Conservation (phyloP, 768 basidiomycete genomes). For the Botryobasidium botryosum region DNA sequence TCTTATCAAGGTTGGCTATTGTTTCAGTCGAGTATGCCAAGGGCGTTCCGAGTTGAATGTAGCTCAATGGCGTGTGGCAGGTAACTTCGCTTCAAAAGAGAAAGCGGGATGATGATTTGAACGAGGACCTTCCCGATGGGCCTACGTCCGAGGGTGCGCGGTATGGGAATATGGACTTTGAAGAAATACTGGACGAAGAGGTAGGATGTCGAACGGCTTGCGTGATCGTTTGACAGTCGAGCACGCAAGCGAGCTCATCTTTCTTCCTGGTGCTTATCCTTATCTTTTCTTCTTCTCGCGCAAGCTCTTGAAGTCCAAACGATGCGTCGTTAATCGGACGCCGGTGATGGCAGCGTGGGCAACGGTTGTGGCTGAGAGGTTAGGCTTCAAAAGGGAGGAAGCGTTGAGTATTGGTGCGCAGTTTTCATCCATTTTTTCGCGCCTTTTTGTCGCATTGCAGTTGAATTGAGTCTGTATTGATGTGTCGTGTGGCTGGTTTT, state of each 20-base stretch:
- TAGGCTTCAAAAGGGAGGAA: conserved; percentile 79
- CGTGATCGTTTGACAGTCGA: neutral
- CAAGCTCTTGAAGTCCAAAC: conserved; percentile 43
- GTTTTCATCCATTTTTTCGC: neutral
- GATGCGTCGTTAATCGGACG: conserved; percentile 68
- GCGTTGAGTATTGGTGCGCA: conserved; percentile 76
- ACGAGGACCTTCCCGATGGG: conserved; percentile 40
- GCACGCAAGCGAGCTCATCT: no score
- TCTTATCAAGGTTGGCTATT: neutral
- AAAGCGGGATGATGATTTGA: conserved; percentile 29
- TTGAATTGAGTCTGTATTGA: neutral
- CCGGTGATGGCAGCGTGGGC: conserved; percentile 95
- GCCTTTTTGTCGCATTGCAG: neutral
- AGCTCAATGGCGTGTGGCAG: neutral
- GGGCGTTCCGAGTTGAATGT: neutral
- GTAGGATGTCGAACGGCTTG: conserved; percentile 19
- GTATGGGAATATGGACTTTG: conserved; percentile 47
- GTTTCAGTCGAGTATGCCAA: no score
- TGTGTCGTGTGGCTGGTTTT: no score
- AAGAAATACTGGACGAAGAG: conserved; percentile 55
- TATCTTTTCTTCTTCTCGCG: neutral
- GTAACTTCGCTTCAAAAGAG: neutral
- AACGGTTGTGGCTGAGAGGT: conserved; percentile 61
- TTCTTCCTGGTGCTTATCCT: neutral
- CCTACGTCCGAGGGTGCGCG: conserved; percentile 33